phyloP scores from a whole-genome alignment of 192 early-diverging fungal species.

The Phycomyces blakesleeanus region DNA sequence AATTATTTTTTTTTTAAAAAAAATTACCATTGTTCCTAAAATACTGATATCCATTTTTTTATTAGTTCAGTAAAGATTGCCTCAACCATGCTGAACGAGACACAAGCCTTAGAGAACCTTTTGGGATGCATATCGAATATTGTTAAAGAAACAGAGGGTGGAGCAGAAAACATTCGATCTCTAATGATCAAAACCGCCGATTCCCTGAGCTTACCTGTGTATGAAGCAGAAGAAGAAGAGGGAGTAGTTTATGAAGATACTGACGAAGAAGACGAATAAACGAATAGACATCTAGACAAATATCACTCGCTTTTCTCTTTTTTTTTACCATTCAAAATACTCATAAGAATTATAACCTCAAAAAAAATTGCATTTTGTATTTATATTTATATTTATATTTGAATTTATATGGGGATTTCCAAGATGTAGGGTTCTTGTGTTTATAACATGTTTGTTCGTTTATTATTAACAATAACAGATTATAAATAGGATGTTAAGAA shows the following conservation, averaged over 20 bases:
- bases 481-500: background rate
- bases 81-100: conserved; percentile 49
- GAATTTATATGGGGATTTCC: too few species aligned
- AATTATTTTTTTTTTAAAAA: too few species aligned
- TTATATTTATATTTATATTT: too few species aligned
- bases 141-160: conserved; percentile 64
- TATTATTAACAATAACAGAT: background rate
- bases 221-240: conserved; percentile 54
- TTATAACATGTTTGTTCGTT: too few species aligned
- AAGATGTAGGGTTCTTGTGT: too few species aligned
- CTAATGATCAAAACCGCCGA: conserved; percentile 80
- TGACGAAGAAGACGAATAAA: background rate
- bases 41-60: background rate
- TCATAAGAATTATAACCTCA: too few species aligned
- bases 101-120: conserved; percentile 76
- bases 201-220: conserved; percentile 82
- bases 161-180: conserved; percentile 83
- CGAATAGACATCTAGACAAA: too few species aligned
- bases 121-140: conserved; percentile 56
- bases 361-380: too few species aligned
- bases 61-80: conserved; percentile 73
- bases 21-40: too few species aligned
- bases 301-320: too few species aligned
- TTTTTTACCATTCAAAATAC: too few species aligned
- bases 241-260: background rate